These are phyloP conservation scores for Mrakiaceae sp. DNA, from an alignment of 1,284 basidiomycete species.

Conservation along the genomic window DNA sequence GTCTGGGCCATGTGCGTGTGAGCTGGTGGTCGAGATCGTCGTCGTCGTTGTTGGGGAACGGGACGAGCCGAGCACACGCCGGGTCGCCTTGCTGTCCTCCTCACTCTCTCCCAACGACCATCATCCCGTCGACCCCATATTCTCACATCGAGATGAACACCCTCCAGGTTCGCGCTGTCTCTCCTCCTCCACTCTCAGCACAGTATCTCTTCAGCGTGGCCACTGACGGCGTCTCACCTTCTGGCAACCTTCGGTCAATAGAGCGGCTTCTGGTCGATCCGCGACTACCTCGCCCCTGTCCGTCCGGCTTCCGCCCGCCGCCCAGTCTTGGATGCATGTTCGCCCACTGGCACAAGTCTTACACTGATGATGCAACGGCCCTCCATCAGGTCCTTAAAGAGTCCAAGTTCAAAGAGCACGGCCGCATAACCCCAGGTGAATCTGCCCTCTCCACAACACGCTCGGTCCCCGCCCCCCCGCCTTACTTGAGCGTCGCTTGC, in stretches of 20 bases:
- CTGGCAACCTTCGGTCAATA: background rate
- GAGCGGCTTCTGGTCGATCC: background rate
- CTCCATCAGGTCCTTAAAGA: conserved; percentile 74
- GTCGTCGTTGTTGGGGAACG: no score
- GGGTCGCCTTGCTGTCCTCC: no score
- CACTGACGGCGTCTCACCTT: background rate
- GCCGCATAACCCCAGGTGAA: conserved; percentile 85
- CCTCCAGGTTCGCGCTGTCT: no score
- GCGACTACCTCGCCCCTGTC: conserved; percentile 2
- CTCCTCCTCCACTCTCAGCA: no score
- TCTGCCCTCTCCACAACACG: conserved; percentile 18
- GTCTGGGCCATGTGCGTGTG: no score
- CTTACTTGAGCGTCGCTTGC: background rate
- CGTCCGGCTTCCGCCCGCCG: background rate
- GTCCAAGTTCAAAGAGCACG: conserved; percentile 98
- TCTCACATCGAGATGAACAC: no score
- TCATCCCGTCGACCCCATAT: no score
- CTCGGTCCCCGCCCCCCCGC: conserved; percentile 21
- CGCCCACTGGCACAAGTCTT: background rate
- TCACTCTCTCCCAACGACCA: no score
- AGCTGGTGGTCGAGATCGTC: no score
- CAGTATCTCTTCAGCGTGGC: background rate
- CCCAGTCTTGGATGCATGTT: background rate
- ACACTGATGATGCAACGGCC: background rate
- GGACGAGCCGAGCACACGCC: no score